Evolutionary conservation across 257 asterid genomes (phyloP).

Genomic region (Handroanthus guayacan): DNA sequence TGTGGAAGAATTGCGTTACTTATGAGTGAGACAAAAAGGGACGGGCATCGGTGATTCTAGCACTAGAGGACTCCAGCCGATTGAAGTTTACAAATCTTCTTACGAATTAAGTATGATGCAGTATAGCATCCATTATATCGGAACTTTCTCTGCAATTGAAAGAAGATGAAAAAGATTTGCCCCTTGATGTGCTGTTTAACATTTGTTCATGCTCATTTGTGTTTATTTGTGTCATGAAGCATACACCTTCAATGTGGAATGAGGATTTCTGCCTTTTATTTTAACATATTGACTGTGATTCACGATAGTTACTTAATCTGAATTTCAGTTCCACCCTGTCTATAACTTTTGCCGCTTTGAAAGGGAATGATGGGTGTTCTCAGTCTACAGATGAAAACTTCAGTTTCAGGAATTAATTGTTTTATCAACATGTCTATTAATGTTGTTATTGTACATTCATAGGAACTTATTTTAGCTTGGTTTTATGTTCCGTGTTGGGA

Average conservation of each 20-base stretch:
- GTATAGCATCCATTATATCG: background rate
- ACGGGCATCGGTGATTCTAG: conserved; percentile 7
- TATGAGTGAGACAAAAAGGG: background rate
- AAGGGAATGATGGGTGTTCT: background rate
- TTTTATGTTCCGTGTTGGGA: conserved; percentile 8
- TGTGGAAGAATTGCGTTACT: conserved; percentile 21
- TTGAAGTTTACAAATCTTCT: background rate
- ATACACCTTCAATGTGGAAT: background rate
- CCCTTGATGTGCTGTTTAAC: background rate
- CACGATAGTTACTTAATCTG: background rate
- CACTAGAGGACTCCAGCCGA: background rate
- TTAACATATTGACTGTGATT: background rate
- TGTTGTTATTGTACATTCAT: background rate
- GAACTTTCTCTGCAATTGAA: background rate
- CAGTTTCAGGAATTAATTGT: conserved; percentile 8
- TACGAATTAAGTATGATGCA: conserved; percentile 1
- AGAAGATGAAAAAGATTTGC: conserved; percentile 12
- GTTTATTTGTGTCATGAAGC: background rate
- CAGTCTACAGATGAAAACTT: conserved; percentile 2
- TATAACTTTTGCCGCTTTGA: background rate
- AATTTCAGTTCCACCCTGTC: background rate
- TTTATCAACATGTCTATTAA: background rate
- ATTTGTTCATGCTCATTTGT: background rate
- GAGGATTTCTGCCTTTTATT: conserved; percentile 1
- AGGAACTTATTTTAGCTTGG: background rate